Evolutionary conservation across 306 rosid genomes (phyloP), one percentile per base, ranked within the genome.

Genomic region (Quercus alba): DNA sequence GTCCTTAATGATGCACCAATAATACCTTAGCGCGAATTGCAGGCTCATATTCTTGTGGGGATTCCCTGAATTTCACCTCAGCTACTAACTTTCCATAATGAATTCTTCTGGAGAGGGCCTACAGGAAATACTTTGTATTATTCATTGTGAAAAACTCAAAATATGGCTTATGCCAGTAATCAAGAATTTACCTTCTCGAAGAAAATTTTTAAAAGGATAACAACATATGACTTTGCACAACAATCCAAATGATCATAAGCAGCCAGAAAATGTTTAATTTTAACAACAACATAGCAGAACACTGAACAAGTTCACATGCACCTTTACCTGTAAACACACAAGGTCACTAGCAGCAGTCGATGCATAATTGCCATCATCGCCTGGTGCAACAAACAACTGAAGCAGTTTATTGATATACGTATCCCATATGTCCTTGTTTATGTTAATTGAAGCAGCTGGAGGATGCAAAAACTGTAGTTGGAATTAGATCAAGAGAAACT

Each of bases 11-110:
- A 73, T 5, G 13, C 57, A 25, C 21, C 17, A 19, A 5, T 5
- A 4, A 61, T 86, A 95, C 99, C 99, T 87, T 72, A 51, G 93
- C 81, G n/a, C 88, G 93, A 84, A 95, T 95, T 5, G 92, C 88
- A 75, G 97, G 86, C 81, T 89, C 93, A 3, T 93, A 95, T 26
- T 90, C 93, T n/a, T 86, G 80, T 15, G 99, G 94, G 55, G 97
- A 80, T 38, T 87, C 90, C 80, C 82, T 90, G 86, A 91, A 95
- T 86, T 95, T 95, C 30, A 88, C 98, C 89, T 95, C 98, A 8
- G 99, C 99, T 21, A 95, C 99, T 58, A 85, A 95, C 82, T 89
- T 93, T 72, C 99, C 99, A 57, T 90, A 93, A 56, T 95, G 99
- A 75, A 95, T 87, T 76, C 99, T 93, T 82, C 87, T 90, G 23